Evolutionary conservation across 148 eudicot species (phyloP).

Genomic region (Chenopodium berlandieri): DNA sequence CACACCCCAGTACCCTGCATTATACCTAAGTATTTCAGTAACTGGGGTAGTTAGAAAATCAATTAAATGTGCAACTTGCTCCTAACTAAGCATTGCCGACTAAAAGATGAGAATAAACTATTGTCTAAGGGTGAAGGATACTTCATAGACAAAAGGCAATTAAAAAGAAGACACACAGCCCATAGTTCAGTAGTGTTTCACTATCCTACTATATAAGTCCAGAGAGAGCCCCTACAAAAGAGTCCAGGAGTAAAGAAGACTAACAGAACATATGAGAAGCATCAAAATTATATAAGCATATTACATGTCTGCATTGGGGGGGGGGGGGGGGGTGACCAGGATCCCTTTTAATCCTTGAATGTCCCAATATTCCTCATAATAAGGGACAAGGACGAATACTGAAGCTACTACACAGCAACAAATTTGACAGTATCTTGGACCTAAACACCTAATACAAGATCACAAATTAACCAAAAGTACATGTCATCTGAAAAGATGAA

Average conservation of each 20-base stretch:
- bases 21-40: constrained; percentile 3
- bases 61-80: neutral
- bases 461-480: neutral
- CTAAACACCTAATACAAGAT: neutral
- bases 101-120: neutral
- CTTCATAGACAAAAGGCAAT: neutral
- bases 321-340: no score
- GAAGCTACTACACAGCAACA: constrained; percentile 5
- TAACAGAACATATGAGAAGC: neutral
- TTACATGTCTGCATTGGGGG: neutral
- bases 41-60: neutral
- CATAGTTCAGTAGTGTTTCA: no score
- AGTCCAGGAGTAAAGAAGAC: no score
- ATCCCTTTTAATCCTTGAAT: neutral
- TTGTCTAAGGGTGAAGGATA: neutral
- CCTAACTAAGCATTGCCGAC: neutral
- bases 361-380: neutral
- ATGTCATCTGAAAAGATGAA: neutral
- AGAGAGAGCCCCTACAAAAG: neutral
- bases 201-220: neutral
- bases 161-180: neutral
- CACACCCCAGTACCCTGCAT: constrained; percentile 78
- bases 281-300: neutral
- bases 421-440: neutral
- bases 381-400: neutral